Evolutionary conservation across 1,284 basidiomycete genomes (phyloP).

Genomic region (Ustilago loliicola): DNA sequence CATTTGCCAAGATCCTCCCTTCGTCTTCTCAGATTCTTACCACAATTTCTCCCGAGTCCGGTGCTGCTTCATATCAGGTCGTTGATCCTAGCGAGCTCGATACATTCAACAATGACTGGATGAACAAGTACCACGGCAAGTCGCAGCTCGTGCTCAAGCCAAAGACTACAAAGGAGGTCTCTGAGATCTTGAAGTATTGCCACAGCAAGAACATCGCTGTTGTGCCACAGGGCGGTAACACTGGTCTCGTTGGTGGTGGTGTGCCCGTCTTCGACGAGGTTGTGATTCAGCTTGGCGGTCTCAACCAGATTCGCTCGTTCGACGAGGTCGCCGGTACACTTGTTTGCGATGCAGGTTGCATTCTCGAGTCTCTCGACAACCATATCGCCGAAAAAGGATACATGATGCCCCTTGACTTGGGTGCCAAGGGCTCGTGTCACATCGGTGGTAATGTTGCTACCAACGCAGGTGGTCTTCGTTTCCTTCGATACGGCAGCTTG

Average conservation of each 20-base stretch:
- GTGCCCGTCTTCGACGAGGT: conserved; percentile 92
- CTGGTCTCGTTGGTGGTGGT: conserved; percentile 94
- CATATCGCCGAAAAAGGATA: conserved; percentile 88
- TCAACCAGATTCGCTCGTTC: conserved; percentile 89
- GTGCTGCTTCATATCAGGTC: conserved; percentile 38
- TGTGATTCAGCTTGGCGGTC: conserved; percentile 83
- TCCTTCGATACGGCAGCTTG: conserved; percentile 93
- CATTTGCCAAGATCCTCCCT: conserved; percentile 73
- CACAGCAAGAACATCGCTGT: conserved; percentile 73
- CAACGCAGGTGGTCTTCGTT: conserved; percentile 94
- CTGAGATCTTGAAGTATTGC: conserved; percentile 76
- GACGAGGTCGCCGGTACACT: conserved; percentile 79
- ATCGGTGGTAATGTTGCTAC: conserved; percentile 98
- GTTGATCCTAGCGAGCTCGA: conserved; percentile 78
- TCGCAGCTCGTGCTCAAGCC: conserved; percentile 90
- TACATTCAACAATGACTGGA: conserved; percentile 93
- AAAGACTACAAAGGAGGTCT: conserved; percentile 87
- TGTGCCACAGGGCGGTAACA: conserved; percentile 98
- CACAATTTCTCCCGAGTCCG: conserved; percentile 71
- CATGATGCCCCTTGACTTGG: conserved; percentile 97
- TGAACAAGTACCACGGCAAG: conserved; percentile 91
- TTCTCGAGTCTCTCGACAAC: conserved; percentile 91
- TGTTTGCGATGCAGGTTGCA: conserved; percentile 85
- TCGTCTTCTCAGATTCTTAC: conserved; percentile 73
- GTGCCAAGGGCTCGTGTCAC: conserved; percentile 98